Percentiles rank a stretch among this genome's conserved stretches.
Evolutionary conservation across 179 eudicot genomes (phyloP).

Genomic region (Corrigiola litoralis): DNA sequence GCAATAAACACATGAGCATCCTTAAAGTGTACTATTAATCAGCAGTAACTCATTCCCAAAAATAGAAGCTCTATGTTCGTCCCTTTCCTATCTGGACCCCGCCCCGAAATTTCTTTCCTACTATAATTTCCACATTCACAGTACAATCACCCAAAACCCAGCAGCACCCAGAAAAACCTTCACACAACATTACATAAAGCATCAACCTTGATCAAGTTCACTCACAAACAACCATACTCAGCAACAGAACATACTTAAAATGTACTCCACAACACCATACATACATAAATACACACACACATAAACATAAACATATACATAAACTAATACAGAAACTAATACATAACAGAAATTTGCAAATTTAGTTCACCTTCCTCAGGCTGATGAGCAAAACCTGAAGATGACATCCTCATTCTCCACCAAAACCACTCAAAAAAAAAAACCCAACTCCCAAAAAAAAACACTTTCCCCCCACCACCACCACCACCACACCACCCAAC

Average conservation of each 20-base stretch:
- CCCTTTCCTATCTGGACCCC: too few species aligned
- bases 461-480: conserved; percentile 6
- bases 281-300: background rate
- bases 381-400: conserved; percentile 55
- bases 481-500: conserved; percentile 15
- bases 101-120: too few species aligned
- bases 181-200: background rate
- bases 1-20: too few species aligned
- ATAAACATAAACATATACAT: background rate
- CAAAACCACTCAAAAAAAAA: background rate
- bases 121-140: too few species aligned
- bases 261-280: background rate
- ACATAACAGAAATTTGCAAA: background rate
- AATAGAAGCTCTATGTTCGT: too few species aligned
- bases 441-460: background rate
- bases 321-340: background rate
- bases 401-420: conserved; percentile 52
- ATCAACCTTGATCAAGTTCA: background rate
- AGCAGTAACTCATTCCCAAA: too few species aligned
- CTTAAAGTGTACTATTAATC: too few species aligned
- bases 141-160: too few species aligned
- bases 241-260: background rate
- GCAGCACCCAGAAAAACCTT: too few species aligned
- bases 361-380: conserved; percentile 54
- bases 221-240: background rate